Conservation (phyloP, 1,284 basidiomycete genomes). For the Heliocybe sulcata region DNA sequence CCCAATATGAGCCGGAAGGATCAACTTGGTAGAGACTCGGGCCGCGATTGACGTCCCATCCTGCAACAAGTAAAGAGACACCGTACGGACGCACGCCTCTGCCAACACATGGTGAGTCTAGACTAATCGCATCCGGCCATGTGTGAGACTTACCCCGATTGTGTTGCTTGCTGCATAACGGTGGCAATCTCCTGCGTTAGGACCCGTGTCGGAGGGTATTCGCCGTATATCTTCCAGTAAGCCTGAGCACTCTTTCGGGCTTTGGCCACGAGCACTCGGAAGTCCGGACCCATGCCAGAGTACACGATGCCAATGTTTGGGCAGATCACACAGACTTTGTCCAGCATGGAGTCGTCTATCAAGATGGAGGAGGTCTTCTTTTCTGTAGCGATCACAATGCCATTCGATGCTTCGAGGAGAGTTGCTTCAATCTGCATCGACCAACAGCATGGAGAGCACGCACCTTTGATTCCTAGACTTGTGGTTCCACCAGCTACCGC, state of each 20-base stretch:
- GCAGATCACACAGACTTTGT: conserved; percentile 94
- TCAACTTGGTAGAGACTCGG: conserved; percentile 97
- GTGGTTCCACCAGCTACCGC: conserved; percentile 97
- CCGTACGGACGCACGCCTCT: conserved; percentile 98
- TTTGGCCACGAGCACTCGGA: conserved; percentile 87
- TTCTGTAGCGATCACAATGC: conserved; percentile 98
- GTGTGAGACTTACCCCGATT: conserved; percentile 75
- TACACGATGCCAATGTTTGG: conserved; percentile 99
- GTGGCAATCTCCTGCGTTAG: conserved; percentile 96
- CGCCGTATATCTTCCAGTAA: conserved; percentile 99
- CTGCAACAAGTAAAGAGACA: conserved; percentile 93
- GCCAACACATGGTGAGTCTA: conserved; percentile 7
- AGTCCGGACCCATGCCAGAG: conserved; percentile 99
- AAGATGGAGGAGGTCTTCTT: conserved; percentile 98
- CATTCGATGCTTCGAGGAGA: conserved; percentile 77
- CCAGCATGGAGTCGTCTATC: conserved; percentile 95
- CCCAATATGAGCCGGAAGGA: conserved; percentile 98
- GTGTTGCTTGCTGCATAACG: conserved; percentile 98
- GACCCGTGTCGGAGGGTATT: conserved; percentile 97
- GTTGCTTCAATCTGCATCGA: conserved; percentile 7
- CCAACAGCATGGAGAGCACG: conserved; percentile 2
- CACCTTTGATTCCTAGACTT: conserved; percentile 97
- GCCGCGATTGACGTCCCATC: conserved; percentile 90
- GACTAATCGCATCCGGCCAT: neutral
- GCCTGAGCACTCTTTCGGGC: conserved; percentile 97